Evolutionary conservation across 495 filamentous ascomycete genomes (phyloP).

Genomic region (Friedmanniomyces simplex): DNA sequence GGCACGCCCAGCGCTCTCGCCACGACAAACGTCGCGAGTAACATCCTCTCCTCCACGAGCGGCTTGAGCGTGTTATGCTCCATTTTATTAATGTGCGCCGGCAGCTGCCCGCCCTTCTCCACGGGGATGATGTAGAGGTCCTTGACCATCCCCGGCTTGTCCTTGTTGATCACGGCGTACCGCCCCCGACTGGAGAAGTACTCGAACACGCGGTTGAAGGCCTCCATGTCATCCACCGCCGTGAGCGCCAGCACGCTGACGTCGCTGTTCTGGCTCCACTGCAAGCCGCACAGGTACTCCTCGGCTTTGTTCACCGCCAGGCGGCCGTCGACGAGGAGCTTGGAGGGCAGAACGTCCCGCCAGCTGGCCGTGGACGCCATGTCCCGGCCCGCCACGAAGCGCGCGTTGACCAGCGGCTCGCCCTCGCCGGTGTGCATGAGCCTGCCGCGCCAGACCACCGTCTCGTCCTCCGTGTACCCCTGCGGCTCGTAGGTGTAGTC

Average conservation of each 20-base stretch:
- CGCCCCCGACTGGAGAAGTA: conserved; percentile 68
- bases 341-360: conserved; percentile 59
- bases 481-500: conserved; percentile 76
- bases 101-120: conserved; percentile 26
- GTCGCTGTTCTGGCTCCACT: conserved; percentile 63
- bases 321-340: conserved; percentile 67
- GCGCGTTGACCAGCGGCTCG: conserved; percentile 64
- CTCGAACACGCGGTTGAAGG: conserved; percentile 60
- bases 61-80: conserved; percentile 59
- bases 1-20: conserved; percentile 7
- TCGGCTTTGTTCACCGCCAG: conserved; percentile 71
- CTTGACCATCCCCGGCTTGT: conserved; percentile 34
- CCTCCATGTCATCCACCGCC: conserved; percentile 37
- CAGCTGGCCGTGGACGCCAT: conserved; percentile 49
- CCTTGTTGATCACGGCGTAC: conserved; percentile 73
- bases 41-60: conserved; percentile 51
- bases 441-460: conserved; percentile 66
- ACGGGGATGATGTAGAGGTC: conserved; percentile 37
- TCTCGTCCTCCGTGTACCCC: conserved; percentile 54
- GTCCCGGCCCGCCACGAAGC: conserved; percentile 66
- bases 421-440: conserved; percentile 39
- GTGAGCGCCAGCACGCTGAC: conserved; percentile 49
- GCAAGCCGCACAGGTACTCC: conserved; percentile 75
- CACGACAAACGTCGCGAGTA: conserved; percentile 63
- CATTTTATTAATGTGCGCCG: conserved; percentile 66